Conservation (phyloP, 2,329 filamentous ascomycete species). For the Cytospora paraplurivora region DNA sequence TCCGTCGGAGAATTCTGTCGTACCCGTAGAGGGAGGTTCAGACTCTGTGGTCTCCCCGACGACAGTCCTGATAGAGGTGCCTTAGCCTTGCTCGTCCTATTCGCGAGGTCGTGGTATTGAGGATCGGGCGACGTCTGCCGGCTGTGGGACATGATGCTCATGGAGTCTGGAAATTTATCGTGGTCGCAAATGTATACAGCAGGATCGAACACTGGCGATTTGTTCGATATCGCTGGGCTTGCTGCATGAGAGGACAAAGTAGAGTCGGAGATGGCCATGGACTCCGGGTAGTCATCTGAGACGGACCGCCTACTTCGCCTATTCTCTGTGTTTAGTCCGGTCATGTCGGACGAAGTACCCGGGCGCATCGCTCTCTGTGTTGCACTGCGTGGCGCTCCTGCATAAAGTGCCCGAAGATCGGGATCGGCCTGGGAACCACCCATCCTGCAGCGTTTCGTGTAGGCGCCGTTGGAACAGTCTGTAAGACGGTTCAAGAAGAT, state of each 20-base stretch:
- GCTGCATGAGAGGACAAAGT: conserved; percentile 23
- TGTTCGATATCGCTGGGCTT: conserved; percentile 13
- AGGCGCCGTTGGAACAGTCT: conserved; percentile 26
- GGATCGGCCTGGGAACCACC: not conserved
- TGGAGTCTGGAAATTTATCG: conserved; percentile 21
- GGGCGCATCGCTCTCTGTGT: conserved; percentile 12
- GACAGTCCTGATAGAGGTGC: conserved; percentile 7
- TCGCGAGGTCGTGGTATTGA: not conserved
- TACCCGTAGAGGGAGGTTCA: conserved; percentile 20
- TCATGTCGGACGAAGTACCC: not conserved
- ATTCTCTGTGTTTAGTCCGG: conserved; percentile 4
- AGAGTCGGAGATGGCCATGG: conserved; percentile 23
- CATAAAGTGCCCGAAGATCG: conserved; percentile 22
- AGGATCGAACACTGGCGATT: conserved; percentile 22
- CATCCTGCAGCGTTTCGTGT: conserved; percentile 21
- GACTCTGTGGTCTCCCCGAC: conserved; percentile 12
- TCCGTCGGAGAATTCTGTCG: not conserved
- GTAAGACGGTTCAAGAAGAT: not conserved
- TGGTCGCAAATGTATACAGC: conserved; percentile 16
- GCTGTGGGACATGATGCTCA: conserved; percentile 16
- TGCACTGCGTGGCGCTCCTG: conserved; percentile 19
- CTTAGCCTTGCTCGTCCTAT: not conserved
- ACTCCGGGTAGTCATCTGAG: conserved; percentile 21
- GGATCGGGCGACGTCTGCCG: conserved; percentile 12
- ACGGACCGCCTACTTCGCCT: conserved; percentile 18